phyloP scores from a whole-genome alignment of 345 rosid genomes.

The Hypericum perforatum region DNA sequence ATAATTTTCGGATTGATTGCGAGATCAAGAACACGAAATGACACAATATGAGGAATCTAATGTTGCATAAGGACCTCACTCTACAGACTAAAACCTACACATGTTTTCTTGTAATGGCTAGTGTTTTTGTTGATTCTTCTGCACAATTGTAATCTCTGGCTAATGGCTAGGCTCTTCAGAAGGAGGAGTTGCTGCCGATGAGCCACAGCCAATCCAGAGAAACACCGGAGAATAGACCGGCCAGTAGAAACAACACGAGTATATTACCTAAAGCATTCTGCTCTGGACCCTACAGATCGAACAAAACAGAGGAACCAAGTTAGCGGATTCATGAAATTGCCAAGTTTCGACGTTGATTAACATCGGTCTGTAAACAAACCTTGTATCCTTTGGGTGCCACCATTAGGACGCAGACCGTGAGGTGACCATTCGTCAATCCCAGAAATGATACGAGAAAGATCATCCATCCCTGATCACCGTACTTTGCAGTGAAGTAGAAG shows the following conservation, averaged over 20 bases:
- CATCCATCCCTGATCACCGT: slow-evolving; percentile 92
- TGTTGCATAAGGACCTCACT: no score
- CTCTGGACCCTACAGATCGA: slow-evolving; percentile 1
- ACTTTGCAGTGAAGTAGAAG: slow-evolving; percentile 79
- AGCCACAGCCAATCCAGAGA: slow-evolving; percentile 1
- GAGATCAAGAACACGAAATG: no score
- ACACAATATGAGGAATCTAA: no score
- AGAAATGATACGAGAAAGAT: slow-evolving; percentile 54
- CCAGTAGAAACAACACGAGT: not conserved
- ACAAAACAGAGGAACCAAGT: not conserved
- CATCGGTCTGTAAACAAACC: slow-evolving; percentile 30
- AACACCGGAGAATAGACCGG: not conserved
- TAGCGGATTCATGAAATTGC: not conserved
- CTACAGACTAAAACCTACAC: no score
- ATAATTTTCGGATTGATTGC: no score
- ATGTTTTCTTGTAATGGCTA: no score
- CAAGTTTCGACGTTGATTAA: no score
- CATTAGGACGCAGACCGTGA: slow-evolving; percentile 76
- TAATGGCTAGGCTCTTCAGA: slow-evolving; percentile 3
- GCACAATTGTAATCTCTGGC: not conserved
- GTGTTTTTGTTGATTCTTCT: no score
- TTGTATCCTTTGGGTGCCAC: slow-evolving; percentile 79
- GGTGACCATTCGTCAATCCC: slow-evolving; percentile 70
- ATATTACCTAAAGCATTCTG: slow-evolving; percentile 1
- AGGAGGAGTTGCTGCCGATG: not conserved